Evolutionary conservation across 169 alveolate species (phyloP).

Genomic region (Cyclospora cayetanensis): DNA sequence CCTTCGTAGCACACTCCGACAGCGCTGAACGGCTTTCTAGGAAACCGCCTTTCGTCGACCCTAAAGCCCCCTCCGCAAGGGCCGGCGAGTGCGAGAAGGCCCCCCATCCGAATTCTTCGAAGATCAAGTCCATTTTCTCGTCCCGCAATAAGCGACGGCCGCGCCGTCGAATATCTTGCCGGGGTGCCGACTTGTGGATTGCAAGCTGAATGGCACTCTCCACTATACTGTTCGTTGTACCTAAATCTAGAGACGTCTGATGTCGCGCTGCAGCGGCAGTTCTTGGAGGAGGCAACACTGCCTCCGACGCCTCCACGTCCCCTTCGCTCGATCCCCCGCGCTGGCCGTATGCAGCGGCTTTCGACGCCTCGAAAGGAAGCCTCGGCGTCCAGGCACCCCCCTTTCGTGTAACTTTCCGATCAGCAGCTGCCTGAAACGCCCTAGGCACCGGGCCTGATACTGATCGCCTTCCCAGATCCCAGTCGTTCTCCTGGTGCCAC

Average conservation of each 20-base stretch:
- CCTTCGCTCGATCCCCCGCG: background rate
- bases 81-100: background rate
- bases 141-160: background rate
- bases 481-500: background rate
- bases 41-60: background rate
- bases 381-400: no score
- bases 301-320: background rate
- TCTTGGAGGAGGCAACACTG: background rate
- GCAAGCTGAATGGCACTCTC: constrained; percentile 31
- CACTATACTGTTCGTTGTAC: background rate
- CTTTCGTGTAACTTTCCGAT: background rate
- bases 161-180: background rate
- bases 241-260: background rate
- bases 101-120: constrained; percentile 5
- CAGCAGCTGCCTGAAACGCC: background rate
- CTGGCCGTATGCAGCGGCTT: background rate
- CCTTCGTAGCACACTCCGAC: background rate
- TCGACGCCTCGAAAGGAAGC: no score
- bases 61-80: background rate
- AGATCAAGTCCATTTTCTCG: constrained; percentile 17
- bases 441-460: background rate
- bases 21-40: background rate
- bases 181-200: background rate
- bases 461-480: background rate
- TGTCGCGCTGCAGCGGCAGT: no score